Evolutionary conservation across 2,329 filamentous ascomycete species (phyloP), one percentile per base, ranked within the genome.

Genomic region (Ceratocystis papillata): DNA sequence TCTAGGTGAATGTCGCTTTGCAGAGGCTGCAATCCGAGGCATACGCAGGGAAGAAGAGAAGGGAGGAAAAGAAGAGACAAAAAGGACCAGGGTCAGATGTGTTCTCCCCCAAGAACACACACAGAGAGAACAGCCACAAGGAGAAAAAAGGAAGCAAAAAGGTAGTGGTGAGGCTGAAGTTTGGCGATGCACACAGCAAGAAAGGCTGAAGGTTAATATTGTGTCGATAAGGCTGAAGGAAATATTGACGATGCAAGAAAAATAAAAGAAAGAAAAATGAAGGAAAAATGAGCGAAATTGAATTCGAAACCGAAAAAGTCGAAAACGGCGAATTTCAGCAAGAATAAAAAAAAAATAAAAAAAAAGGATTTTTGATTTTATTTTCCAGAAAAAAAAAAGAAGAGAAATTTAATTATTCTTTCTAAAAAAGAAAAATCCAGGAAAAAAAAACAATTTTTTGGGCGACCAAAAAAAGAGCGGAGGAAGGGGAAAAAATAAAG

Each of bases 1-100:
- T 77, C 79, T 57, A 8, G 53, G 80, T 78, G 80, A 79, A 76
- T 83, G 81, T 83, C 82, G 81, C 80, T 85, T 85, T 75, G 78
- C 75, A 75, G 80, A 80, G 75, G 77, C 79, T 72, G 81, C 78
- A 73, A 78, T 80, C 75, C 82, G 82, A 84, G 82, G 81, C 82
- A 85, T 85, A 80, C 80, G 80, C 77, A 37, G 22, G n/a, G 5
- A 62, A 28, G 7, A 33, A 45, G 46, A 17, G 20, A 65, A 57
- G 15, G 45, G 30, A 33, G 41, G 22, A 57, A 63, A 53, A 41
- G 25, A 17, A 62, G 41, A 44, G 22, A 62, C 22, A 30, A 20
- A 45, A 6, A 30, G 15, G 53, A 57, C 53, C 53, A 33, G 53
- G 53, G 53, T 22, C 53, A 30, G 53, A 22, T 17, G 28, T 57